Base-by-base conservation (phyloP, 768 basidiomycete genomes). In the Holtermannia corniformis region DNA sequence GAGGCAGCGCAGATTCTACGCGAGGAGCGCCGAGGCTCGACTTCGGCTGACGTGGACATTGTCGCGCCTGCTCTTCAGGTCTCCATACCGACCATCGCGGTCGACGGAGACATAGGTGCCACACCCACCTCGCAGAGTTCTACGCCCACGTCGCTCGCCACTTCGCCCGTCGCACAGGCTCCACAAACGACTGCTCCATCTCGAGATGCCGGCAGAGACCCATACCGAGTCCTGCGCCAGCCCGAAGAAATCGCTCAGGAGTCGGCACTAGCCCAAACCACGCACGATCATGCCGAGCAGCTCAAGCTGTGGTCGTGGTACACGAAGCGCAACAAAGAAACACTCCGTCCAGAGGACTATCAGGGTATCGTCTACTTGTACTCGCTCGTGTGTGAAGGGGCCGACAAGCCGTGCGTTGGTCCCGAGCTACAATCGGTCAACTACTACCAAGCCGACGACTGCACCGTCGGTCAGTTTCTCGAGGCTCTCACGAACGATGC, bases 231-330 rank as follows among this genome's bases (percentile, higher is more conserved):
- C 1, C 57, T 85, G 32, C 87, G 82, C 62, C 81, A 82, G 0
- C 73, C 75, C 1, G 75, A 79, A 24, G 87, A 91, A 61, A 87
- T 95, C 45, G 73, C 78, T 11, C 74, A 82, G 32, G 84, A 91
- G 64, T 88, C 87, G 63, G 79, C 77, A 19, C 79, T 86, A 40
- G 79, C 78, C 44, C 75, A 81, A 32, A 73, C 86, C 37, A 82
- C 85, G 67, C 84, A 82, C 77, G 83, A 84, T 59, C 86, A 91
- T 51, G 84, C 85, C 60, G 89, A 93, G 61, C 85, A 88, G 58
- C 80, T 85, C 32, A 82, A 87, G 41, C 81, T 93, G 24, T 96
- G 92, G 91, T 87, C 90, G 63, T 95, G 90, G 91, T 93, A 93
- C 65, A 75, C 87, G 11, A 81, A 86, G 47, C 86, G 88, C 73